A percentile compares a stretch with the other conserved stretches of the same genome.
phyloP scores from a whole-genome alignment of 176 grass and related monocot species.

The Bromus sterilis region DNA sequence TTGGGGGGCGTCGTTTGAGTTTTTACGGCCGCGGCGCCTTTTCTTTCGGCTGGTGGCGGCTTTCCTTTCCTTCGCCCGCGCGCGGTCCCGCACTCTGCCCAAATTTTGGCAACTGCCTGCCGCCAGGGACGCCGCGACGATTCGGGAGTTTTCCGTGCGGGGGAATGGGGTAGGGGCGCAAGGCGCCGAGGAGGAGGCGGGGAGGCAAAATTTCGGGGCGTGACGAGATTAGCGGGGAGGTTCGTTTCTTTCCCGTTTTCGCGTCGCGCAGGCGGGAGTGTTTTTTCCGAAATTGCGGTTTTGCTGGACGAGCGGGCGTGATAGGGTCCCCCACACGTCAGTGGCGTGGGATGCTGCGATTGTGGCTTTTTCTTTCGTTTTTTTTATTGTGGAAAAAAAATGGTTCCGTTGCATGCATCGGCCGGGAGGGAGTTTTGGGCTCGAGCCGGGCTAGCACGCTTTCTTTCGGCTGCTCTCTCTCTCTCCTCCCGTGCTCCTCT shows the following conservation, averaged over 20 bases:
- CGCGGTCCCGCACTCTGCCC: background rate
- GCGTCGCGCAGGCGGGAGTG: background rate
- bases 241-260: background rate
- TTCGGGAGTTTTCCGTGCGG: background rate
- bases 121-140: background rate
- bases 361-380: background rate
- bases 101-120: conserved; percentile 1
- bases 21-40: background rate
- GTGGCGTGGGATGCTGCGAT: no score
- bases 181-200: no score
- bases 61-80: background rate
- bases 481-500: no score
- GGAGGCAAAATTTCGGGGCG: background rate
- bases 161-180: no score
- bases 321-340: background rate
- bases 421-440: background rate
- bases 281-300: background rate
- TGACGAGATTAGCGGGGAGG: background rate
- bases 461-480: no score
- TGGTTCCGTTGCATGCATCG: no score
- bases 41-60: conserved; percentile 5
- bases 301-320: background rate
- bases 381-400: background rate
- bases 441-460: background rate
- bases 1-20: background rate